phyloP scores from a whole-genome alignment of 768 basidiomycete genomes.

The Psilocybe sp. region DNA sequence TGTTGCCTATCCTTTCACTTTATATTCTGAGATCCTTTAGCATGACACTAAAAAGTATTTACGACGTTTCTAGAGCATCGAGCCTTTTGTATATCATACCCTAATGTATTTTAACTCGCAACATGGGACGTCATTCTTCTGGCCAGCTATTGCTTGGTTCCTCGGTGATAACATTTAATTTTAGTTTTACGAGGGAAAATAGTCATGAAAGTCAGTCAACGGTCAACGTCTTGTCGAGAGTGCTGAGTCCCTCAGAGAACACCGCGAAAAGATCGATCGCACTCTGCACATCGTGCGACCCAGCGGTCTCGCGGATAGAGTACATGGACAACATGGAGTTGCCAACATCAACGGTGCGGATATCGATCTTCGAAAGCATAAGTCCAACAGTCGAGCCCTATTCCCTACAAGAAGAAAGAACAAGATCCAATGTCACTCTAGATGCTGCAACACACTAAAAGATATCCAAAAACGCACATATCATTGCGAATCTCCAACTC shows the following conservation, averaged over 20 bases:
- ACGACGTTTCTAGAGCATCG: background rate
- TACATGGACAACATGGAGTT: conserved; percentile 93
- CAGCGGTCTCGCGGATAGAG: conserved; percentile 91
- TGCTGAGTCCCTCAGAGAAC: conserved; percentile 78
- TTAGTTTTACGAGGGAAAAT: too few species aligned
- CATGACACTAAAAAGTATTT: conserved; percentile 10
- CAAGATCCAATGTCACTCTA: conserved; percentile 5
- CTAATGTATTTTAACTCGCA: conserved; percentile 3
- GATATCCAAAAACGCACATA: conserved; percentile 48
- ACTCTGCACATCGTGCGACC: conserved; percentile 70
- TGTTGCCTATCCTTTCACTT: background rate
- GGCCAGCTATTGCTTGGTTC: background rate
- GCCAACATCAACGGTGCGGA: conserved; percentile 93
- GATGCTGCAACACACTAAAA: background rate
- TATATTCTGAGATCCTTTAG: too few species aligned
- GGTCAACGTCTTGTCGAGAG: conserved; percentile 60
- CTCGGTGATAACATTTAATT: too few species aligned
- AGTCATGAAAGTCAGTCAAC: conserved; percentile 32
- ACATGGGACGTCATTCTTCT: background rate
- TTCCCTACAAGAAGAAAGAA: conserved; percentile 37
- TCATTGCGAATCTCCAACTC: conserved; percentile 88
- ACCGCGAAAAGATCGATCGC: conserved; percentile 80
- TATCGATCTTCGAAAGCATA: conserved; percentile 76
- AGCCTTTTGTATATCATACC: conserved; percentile 5
- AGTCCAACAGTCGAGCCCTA: conserved; percentile 96